These are phyloP conservation scores for Ascochyta rabiei DNA, from an alignment of 2,329 filamentous ascomycete genomes.

Conservation along the genomic window DNA sequence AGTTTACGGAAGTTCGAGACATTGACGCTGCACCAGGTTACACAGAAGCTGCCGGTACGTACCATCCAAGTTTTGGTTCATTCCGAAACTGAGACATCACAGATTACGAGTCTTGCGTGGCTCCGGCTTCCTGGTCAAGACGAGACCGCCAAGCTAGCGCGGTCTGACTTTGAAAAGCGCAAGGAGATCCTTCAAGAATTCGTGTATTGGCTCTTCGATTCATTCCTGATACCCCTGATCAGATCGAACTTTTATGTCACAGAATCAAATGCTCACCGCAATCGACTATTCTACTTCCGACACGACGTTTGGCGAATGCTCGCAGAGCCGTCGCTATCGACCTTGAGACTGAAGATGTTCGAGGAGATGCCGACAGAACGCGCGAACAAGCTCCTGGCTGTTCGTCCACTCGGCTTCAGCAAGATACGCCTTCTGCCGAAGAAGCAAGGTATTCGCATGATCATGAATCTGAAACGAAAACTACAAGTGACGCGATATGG, in stretches of 20 bases:
- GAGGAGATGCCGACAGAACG: slow-evolving; percentile 70
- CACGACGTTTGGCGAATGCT: slow-evolving; percentile 88
- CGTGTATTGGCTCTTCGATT: slow-evolving; percentile 92
- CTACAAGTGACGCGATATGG: slow-evolving; percentile 60
- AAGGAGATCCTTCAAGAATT: slow-evolving; percentile 82
- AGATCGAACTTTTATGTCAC: slow-evolving; percentile 92
- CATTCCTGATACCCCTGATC: slow-evolving; percentile 83
- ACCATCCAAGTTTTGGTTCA: slow-evolving; percentile 8
- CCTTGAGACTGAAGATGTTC: slow-evolving; percentile 75
- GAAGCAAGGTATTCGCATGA: slow-evolving; percentile 74
- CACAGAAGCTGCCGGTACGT: slow-evolving; percentile 74
- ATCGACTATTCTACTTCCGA: slow-evolving; percentile 88
- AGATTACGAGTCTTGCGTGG: slow-evolving; percentile 77
- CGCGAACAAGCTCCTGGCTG: slow-evolving; percentile 64
- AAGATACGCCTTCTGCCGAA: slow-evolving; percentile 86
- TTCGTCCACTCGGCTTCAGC: slow-evolving; percentile 74
- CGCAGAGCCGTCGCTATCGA: slow-evolving; percentile 72
- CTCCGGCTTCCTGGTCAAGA: slow-evolving; percentile 62
- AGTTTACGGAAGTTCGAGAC: slow-evolving; percentile 79
- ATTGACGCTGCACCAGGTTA: slow-evolving; percentile 77
- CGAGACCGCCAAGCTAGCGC: slow-evolving; percentile 63
- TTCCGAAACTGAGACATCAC: slow-evolving; percentile 23
- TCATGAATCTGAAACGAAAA: slow-evolving; percentile 81
- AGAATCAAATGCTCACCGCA: slow-evolving; percentile 80
- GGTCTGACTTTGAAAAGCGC: slow-evolving; percentile 76